These are phyloP conservation scores for Solanum pimpinellifolium DNA, from an alignment of 257 asterid species.

Conservation along the genomic window DNA sequence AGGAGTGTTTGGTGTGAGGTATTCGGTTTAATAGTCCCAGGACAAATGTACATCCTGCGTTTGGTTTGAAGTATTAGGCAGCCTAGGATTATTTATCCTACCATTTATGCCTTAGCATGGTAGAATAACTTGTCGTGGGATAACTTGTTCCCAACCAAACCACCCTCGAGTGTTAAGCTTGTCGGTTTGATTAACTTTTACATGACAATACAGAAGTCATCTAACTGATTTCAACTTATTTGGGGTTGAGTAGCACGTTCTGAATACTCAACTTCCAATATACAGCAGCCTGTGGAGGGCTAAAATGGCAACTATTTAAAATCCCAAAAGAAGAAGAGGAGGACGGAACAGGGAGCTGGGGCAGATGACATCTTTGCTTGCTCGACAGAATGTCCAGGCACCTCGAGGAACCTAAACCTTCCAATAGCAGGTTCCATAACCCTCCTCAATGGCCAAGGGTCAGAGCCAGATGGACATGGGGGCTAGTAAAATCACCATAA, in stretches of 20 bases:
- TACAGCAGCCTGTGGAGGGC: neutral
- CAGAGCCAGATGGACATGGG: neutral
- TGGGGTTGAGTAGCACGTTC: neutral
- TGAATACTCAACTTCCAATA: neutral
- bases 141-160: no score
- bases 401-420: neutral
- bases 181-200: neutral
- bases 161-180: neutral
- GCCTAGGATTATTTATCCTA: no score
- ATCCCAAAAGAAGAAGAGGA: neutral
- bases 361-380: neutral
- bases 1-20: neutral
- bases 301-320: neutral
- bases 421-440: neutral
- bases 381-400: neutral
- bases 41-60: no score
- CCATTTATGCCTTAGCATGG: neutral
- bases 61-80: neutral
- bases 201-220: neutral
- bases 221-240: neutral
- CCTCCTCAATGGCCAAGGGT: neutral
- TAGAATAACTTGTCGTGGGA: neutral
- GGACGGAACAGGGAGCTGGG: neutral
- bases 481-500: neutral
- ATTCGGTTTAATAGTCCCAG: neutral